Evolutionary conservation across 1,284 basidiomycete species (phyloP), one percentile per base, ranked within the genome.

Genomic region (Leucoagaricus sp.): DNA sequence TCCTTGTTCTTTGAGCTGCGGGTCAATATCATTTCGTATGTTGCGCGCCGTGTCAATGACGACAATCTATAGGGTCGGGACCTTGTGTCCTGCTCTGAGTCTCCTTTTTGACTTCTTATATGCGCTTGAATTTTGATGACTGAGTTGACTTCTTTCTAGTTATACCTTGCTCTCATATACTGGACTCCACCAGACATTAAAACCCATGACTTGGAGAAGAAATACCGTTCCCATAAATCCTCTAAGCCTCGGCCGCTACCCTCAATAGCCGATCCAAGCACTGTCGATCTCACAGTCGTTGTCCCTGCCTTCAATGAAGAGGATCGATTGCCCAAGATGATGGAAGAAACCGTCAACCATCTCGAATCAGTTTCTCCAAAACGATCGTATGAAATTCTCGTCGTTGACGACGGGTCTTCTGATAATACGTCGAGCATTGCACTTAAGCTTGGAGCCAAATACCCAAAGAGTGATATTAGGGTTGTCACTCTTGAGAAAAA

Each of bases 251-350:
- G 71, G 21, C 80, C 81, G 0, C 75, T 92, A 1, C 75, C 85
- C 6, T 76, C 75, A 3, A 75, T 91, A 17, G 63, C 74, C 31
- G 82, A 86, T 54, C 65, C 78, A 1, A 74, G 78, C 56, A 73
- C 78, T 1, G 77, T 89, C 26, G 86, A 90, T 64, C 76, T 98
- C 28, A 88, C 85, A 19, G 81, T 97, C 60, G 80, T 97, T 57
- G 85, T 97, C 7, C 95, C 95, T 12, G 94, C 95, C 0, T 98
- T 87, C 77, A 97, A 97, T 67, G 95, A 97, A 72, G 83, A 83
- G 8, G 72, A 80, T 13, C 83, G 95, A 5, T 76, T 98, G n/a
- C 87, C 87, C 0, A 68, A 75, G 38, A 97, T 97, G 94, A 82
- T 98, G 61, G 74, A 79, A 4, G 84, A 86, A 23, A 85, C 93